Conservation (phyloP, 2,329 filamentous ascomycete species). For the Diaporthe helianthi region DNA sequence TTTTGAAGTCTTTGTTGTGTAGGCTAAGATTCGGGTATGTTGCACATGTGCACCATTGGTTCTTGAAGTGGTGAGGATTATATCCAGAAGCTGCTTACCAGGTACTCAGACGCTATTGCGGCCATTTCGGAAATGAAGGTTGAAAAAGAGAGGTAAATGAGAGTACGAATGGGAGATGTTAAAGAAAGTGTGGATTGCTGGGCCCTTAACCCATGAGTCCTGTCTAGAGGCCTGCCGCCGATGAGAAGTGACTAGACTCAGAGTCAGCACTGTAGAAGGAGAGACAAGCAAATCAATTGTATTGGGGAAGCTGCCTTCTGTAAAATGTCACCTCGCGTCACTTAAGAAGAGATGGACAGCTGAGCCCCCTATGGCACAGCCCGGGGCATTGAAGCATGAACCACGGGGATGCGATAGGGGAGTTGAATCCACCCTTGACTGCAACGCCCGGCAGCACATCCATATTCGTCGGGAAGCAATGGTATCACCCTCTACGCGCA, state of each 20-base stretch:
- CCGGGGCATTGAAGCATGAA: slow-evolving; percentile 17
- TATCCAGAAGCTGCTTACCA: too few relatives aligned
- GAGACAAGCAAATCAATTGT: neutral
- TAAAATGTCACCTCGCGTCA: neutral
- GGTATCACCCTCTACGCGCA: slow-evolving; percentile 7
- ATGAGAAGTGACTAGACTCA: neutral
- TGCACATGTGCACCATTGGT: too few relatives aligned
- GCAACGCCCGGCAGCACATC: neutral
- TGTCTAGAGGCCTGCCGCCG: slow-evolving; percentile 19
- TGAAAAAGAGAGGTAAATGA: neutral
- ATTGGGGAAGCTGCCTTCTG: neutral
- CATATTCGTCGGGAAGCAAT: slow-evolving; percentile 6
- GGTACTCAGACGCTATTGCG: slow-evolving; percentile 32
- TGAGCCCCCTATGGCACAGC: neutral
- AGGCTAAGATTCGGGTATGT: too few relatives aligned
- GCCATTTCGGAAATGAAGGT: slow-evolving; percentile 26
- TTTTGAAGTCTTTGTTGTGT: too few relatives aligned
- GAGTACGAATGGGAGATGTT: neutral
- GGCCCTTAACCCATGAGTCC: slow-evolving; percentile 6
- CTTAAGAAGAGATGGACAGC: slow-evolving; percentile 21
- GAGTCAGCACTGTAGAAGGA: slow-evolving; percentile 1
- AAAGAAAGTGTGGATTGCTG: slow-evolving; percentile 9
- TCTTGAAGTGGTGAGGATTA: too few relatives aligned
- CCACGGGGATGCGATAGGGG: slow-evolving; percentile 15
- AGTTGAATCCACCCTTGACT: slow-evolving; percentile 3